Conservation (phyloP, 352 stramenopile genomes). For the Stephanocyclus meneghinianus region DNA sequence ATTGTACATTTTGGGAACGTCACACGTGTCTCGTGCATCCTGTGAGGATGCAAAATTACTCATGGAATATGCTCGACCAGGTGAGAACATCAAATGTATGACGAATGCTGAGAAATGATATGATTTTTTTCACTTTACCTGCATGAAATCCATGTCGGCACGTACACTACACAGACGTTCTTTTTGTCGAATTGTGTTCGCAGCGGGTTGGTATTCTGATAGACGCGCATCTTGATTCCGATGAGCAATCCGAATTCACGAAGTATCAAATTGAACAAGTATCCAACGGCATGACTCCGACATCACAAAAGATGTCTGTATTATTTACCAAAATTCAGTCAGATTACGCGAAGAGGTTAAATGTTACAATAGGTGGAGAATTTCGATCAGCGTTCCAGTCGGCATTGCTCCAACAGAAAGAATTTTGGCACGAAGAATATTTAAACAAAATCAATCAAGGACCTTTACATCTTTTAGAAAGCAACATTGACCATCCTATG, state of each 20-base stretch:
- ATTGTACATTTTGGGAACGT: constrained; percentile 79
- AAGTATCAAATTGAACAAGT: constrained; percentile 23
- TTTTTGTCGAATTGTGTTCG: constrained; percentile 82
- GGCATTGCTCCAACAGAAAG: constrained; percentile 47
- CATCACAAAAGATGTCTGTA: constrained; percentile 45
- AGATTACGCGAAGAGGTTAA: constrained; percentile 79
- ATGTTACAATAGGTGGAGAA: constrained; percentile 80
- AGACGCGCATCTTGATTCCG: constrained; percentile 14
- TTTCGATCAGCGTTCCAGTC: constrained; percentile 67
- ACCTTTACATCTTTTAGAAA: constrained; percentile 12
- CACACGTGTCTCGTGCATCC: constrained; percentile 77
- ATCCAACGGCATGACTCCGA: constrained; percentile 13
- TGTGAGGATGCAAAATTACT: constrained; percentile 69
- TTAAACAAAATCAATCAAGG: neutral
- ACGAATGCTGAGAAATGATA: no score
- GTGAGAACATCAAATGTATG: constrained; percentile 9
- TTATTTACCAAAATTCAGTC: constrained; percentile 76
- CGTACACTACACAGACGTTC: constrained; percentile 38
- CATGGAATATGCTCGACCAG: constrained; percentile 65
- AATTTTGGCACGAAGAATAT: constrained; percentile 44
- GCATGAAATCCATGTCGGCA: neutral
- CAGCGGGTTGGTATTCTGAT: constrained; percentile 71
- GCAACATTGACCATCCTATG: neutral
- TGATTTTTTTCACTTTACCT: no score
- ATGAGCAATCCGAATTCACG: constrained; percentile 22